Base-by-base conservation (phyloP, 495 filamentous ascomycete species). In the Penicillium robsamsonii region DNA sequence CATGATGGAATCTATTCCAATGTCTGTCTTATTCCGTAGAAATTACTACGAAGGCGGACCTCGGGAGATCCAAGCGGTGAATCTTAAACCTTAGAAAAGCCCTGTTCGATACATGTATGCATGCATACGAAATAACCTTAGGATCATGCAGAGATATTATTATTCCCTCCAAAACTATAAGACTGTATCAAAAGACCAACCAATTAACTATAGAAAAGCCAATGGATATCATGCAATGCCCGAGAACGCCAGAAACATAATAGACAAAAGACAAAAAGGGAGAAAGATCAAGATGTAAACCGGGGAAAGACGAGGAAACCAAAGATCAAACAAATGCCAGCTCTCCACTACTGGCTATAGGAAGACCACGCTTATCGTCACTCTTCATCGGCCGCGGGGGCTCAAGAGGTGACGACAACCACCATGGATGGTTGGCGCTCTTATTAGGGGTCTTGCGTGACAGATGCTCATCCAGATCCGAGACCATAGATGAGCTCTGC, bases 201-300 rank as follows among this genome's bases (percentile, higher is more conserved):
- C 42, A 48, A 55, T 53, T 30, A 53, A 54, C 49, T 27, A 43
- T 59, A 55, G 48, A 41, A 60, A 63, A 57, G 48, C 53, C 50
- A 57, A 60, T 65, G 66, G 66, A 68, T 68, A 68, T 66, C 66
- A 68, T 62, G 58, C 65, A 64, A 64, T 68, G 58, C 65, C 58
- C 50, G 47, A 58, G 22, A 59, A 63, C 59, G 49, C 58, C 66
- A 52, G 22, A 45, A 51, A 29, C 42, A 43, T 12, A 47, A 54
- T 20, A n/a, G 15, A 48, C 25, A 52, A 27, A 43, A 43, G 29
- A 24, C 11, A 46, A 24, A 17, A 48, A 24, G 40, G 29, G 30
- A 53, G 54, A 46, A 35, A 38, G 38, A 46, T 12, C 43, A 30
- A 22, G 37, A 17, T 25, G 44, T 18, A 42, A 50, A 24, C 8